Evolutionary conservation across 805 yeast species (phyloP), one percentile per base, ranked within the genome.

Genomic region (Clavispora asparagi): DNA sequence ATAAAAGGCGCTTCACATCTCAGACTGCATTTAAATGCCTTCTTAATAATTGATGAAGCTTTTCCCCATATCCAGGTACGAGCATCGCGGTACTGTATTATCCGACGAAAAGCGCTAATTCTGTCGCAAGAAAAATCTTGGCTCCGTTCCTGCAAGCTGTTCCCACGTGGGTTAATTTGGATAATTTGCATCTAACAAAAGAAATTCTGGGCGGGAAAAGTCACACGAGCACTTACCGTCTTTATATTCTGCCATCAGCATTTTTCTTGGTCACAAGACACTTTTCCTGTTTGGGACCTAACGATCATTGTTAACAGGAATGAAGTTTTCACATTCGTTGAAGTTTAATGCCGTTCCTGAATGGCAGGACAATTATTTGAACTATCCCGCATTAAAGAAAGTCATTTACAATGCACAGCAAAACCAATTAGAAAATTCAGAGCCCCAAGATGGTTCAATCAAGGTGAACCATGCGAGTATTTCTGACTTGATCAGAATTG

Each of bases 261-360:
- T 10, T 35, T 23, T 32, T 32, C 13, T 16, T 27, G 7, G 41
- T 30, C 42, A 28, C 35, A 28, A 16, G 42, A 40, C 42, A 7
- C 12, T 11, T 28, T 12, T 29, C 42, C 42, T 10, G 9, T 29
- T 19, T 19, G 36, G 35, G 28, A 33, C 33, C 25, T 37, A 30
- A 37, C 16, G n/a, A 25, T 13, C 5, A 8, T 17, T 39, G 4
- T 26, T 37, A 17, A 13, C 11, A 28, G 39, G 29, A 13, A 76
- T 76, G 81, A 76, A 76, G 63, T 76, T 76, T 52, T 67, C 76
- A 28, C 78, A 74, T 48, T 74, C 79, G 29, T 60, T 76, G 43
- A 74, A 74, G 57, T 72, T 75, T 52, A 75, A 75, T 52, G 73
- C 76, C n/a, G 81, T 76, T 31, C 81, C 81, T 6, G 81, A 76